These are phyloP conservation scores for Aspergillus sp. DNA, from an alignment of 2,329 filamentous ascomycete species.

Conservation along the genomic window DNA sequence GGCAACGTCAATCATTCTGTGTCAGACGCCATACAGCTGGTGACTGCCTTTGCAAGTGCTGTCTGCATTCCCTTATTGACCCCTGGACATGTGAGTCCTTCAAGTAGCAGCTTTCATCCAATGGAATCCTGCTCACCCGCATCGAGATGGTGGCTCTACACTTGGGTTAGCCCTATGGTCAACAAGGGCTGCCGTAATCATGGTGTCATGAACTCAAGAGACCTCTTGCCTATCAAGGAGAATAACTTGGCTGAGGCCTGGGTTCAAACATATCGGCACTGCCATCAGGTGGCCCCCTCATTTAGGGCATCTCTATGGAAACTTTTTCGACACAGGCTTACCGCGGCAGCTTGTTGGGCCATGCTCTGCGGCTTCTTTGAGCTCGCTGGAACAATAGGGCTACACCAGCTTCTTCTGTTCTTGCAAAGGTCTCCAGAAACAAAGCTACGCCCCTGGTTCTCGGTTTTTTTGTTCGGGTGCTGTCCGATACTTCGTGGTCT, in stretches of 20 bases:
- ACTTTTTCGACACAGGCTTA: slow-evolving; percentile 3
- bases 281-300: not conserved
- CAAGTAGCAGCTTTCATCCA: slow-evolving; percentile 1
- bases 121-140: slow-evolving; percentile 3
- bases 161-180: slow-evolving; percentile 6
- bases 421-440: slow-evolving; percentile 3
- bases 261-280: not conserved
- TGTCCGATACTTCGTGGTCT: slow-evolving; percentile 8
- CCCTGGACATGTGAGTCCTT: not conserved
- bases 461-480: slow-evolving; percentile 2
- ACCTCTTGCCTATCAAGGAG: not conserved
- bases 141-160: slow-evolving; percentile 8
- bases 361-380: slow-evolving; percentile 6
- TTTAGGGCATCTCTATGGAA: slow-evolving; percentile 4
- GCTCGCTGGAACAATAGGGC: slow-evolving; percentile 5
- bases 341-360: slow-evolving; percentile 3
- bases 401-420: slow-evolving; percentile 6
- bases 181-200: not conserved
- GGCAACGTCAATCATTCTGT: not conserved
- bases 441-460: slow-evolving; percentile 5
- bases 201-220: slow-evolving; percentile 1
- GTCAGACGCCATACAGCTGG: not conserved
- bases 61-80: slow-evolving; percentile 4
- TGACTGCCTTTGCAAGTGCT: slow-evolving; percentile 1
- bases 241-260: slow-evolving; percentile 1